phyloP scores from a whole-genome alignment of 2,329 filamentous ascomycete genomes.

The Plenodomus tracheiphilus region DNA sequence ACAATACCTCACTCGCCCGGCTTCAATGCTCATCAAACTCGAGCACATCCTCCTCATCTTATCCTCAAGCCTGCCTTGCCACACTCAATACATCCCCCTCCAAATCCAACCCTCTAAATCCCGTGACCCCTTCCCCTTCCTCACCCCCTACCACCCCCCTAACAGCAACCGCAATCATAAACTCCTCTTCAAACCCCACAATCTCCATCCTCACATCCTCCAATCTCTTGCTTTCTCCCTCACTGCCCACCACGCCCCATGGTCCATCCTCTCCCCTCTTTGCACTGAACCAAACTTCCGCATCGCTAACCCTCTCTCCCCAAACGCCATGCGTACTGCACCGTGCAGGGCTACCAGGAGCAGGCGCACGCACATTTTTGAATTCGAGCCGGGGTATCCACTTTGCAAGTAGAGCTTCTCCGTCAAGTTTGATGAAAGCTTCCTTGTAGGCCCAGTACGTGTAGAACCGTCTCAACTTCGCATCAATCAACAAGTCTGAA shows the following conservation, averaged over 20 bases:
- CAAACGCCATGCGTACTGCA: constrained; percentile 50
- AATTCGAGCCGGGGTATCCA: constrained; percentile 77
- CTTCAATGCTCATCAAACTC: too few species aligned
- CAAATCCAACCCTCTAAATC: constrained; percentile 51
- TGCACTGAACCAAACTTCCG: constrained; percentile 54
- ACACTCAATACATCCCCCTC: constrained; percentile 47
- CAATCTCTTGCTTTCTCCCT: constrained; percentile 33
- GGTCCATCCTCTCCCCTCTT: constrained; percentile 34
- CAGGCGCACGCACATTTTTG: constrained; percentile 58
- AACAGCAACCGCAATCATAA: constrained; percentile 61
- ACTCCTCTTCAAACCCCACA: constrained; percentile 61
- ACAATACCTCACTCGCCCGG: too few species aligned
- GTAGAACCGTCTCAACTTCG: constrained; percentile 72
- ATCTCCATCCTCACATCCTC: constrained; percentile 61
- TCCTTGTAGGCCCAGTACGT: constrained; percentile 79
- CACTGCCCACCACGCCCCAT: constrained; percentile 1
- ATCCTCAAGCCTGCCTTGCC: constrained; percentile 12
- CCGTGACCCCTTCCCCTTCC: constrained; percentile 45
- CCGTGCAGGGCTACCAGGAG: constrained; percentile 45
- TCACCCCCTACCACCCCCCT: constrained; percentile 33
- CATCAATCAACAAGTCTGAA: constrained; percentile 57
- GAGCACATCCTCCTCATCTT: background rate
- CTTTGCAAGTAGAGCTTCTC: constrained; percentile 72
- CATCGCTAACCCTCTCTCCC: constrained; percentile 52
- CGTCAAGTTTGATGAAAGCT: constrained; percentile 81